phyloP scores from a whole-genome alignment of 2,329 filamentous ascomycete genomes.

The Pezicula radicicola region DNA sequence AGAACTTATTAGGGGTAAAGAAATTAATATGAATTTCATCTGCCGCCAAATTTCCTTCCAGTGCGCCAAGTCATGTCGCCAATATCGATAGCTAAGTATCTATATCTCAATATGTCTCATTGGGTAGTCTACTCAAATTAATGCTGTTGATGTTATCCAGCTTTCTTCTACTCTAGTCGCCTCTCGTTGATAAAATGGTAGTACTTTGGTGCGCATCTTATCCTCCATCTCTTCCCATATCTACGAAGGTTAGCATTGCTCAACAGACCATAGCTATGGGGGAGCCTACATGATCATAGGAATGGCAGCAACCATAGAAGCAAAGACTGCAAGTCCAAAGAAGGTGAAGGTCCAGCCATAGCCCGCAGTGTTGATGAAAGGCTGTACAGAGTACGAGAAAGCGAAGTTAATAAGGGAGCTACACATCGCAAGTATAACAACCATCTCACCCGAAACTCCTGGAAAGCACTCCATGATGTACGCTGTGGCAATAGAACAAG shows the following conservation, averaged over 20 bases:
- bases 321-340: slow-evolving; percentile 16
- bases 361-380: slow-evolving; percentile 32
- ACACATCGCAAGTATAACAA: slow-evolving; percentile 34
- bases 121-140: too few relatives aligned
- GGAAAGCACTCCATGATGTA: slow-evolving; percentile 35
- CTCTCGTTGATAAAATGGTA: not conserved
- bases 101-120: too few relatives aligned
- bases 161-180: too few relatives aligned
- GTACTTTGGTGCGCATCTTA: not conserved
- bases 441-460: slow-evolving; percentile 34
- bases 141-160: too few relatives aligned
- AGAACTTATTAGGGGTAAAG: too few relatives aligned
- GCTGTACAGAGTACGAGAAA: slow-evolving; percentile 35
- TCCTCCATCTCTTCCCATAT: not conserved
- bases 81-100: too few relatives aligned
- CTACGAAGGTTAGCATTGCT: too few relatives aligned
- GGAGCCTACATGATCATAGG: not conserved
- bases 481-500: slow-evolving; percentile 35
- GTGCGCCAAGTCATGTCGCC: too few relatives aligned
- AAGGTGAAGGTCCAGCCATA: slow-evolving; percentile 30
- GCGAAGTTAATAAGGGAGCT: slow-evolving; percentile 27
- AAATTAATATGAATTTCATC: too few relatives aligned
- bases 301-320: not conserved
- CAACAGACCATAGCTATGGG: too few relatives aligned
- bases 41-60: too few relatives aligned